phyloP scores from a whole-genome alignment of 2,329 filamentous ascomycete species.

The Acephala macrosclerotiorum region DNA sequence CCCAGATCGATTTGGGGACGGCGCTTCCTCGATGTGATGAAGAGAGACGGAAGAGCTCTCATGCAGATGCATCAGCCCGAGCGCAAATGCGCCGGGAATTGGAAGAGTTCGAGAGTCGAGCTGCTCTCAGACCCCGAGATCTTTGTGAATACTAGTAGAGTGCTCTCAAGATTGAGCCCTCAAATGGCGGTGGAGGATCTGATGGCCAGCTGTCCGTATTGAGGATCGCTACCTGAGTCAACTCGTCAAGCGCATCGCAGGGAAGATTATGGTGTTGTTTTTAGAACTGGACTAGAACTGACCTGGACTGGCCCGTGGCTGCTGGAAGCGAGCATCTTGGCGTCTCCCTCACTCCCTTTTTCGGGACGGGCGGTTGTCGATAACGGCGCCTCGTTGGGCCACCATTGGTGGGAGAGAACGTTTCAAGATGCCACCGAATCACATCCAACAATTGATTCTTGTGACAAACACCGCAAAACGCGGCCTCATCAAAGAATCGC shows the following conservation, averaged over 20 bases:
- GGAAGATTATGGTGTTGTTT: constrained; percentile 7
- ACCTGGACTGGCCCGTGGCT: not conserved
- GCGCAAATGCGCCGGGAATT: not conserved
- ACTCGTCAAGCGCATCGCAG: not conserved
- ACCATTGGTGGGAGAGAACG: constrained; percentile 6
- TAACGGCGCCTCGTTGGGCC: constrained; percentile 12
- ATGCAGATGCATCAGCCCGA: constrained; percentile 6
- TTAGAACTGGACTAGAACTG: not conserved
- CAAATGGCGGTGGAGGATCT: not conserved
- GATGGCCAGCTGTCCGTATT: constrained; percentile 8
- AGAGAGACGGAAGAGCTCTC: not conserved
- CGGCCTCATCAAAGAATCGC: not conserved
- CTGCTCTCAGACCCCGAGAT: constrained; percentile 1
- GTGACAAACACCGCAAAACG: constrained; percentile 25
- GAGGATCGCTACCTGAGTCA: not conserved
- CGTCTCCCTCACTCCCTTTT: not conserved
- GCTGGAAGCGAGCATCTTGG: not conserved
- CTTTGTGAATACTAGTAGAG: not conserved
- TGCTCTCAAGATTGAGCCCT: not conserved
- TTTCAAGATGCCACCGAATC: constrained; percentile 25
- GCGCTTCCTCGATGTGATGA: constrained; percentile 19
- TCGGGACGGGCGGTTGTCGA: not conserved
- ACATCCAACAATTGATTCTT: constrained; percentile 19
- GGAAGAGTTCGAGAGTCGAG: not conserved
- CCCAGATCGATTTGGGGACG: constrained; percentile 22